Evolutionary conservation across 2,329 filamentous ascomycete genomes (phyloP).

Genomic region (Fusarium nisikadoi): DNA sequence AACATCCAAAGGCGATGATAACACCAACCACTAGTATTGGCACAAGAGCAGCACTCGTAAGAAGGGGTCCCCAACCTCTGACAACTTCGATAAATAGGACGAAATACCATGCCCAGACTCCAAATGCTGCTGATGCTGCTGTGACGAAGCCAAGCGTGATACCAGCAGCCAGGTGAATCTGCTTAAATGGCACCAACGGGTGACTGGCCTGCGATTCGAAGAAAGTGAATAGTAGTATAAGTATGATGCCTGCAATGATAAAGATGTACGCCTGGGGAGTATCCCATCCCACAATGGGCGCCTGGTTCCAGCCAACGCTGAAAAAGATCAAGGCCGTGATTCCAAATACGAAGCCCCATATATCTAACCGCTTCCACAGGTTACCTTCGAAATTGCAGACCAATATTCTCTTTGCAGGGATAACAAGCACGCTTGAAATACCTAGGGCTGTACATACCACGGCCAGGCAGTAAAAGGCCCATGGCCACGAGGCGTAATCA

Average conservation of each 20-base stretch:
- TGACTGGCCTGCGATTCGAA: slow-evolving; percentile 37
- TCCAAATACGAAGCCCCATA: slow-evolving; percentile 24
- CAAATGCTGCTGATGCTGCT: slow-evolving; percentile 38
- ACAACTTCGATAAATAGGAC: slow-evolving; percentile 39
- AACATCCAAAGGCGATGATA: slow-evolving; percentile 26
- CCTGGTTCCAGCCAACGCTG: slow-evolving; percentile 42
- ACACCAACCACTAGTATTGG: slow-evolving; percentile 36
- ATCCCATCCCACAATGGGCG: slow-evolving; percentile 32
- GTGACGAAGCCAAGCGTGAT: slow-evolving; percentile 32
- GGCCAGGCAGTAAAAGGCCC: slow-evolving; percentile 40
- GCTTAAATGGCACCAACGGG: slow-evolving; percentile 39
- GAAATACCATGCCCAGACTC: slow-evolving; percentile 43
- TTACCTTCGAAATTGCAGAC: slow-evolving; percentile 41
- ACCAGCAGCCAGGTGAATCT: slow-evolving; percentile 30
- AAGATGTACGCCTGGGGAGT: slow-evolving; percentile 32
- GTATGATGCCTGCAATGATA: slow-evolving; percentile 31
- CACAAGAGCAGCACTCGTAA: slow-evolving; percentile 36
- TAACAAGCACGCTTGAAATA: slow-evolving; percentile 35
- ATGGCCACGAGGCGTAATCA: slow-evolving; percentile 39
- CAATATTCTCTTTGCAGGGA: slow-evolving; percentile 33
- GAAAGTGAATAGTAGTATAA: slow-evolving; percentile 24
- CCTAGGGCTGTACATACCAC: slow-evolving; percentile 37
- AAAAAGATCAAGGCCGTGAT: slow-evolving; percentile 36
- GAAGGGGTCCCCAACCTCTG: slow-evolving; percentile 37
- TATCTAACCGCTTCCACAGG: slow-evolving; percentile 41